Base-by-base conservation (phyloP, 1,284 basidiomycete species). In the Sphagnurus paluster region DNA sequence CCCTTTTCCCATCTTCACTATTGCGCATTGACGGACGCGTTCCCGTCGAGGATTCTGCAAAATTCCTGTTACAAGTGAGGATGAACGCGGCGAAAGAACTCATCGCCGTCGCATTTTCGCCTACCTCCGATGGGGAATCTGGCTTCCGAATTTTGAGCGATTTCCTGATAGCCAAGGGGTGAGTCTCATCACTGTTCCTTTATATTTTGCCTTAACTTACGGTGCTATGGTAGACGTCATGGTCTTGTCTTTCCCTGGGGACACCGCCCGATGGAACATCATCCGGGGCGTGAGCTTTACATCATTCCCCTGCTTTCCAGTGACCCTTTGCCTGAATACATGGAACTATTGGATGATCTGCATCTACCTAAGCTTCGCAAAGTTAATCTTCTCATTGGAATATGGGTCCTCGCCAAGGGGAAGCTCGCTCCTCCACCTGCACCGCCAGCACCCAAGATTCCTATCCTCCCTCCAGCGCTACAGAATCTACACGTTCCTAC, bases 241-340 rank as follows among this genome's bases (percentile, higher is more conserved):
- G 92, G 87, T 7, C 74, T 94, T 10, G 80, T 90, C 28, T 90
- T 91, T 53, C 93, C 92, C 9, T 93, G 91, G 84, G 87, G 87
- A 4, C 73, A 71, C 43, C 76, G 76, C 24, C 82, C 82, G 6
- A 83, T 86, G 52, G 87, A 91, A 5, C 67, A 80, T 52, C 77
- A 81, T 50, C 87, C 86, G 14, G 90, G 92, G 23, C 85, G 87
- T 53, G 94, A 98, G 63, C 68, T 96, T 25, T 98, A 98, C 60
- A 78, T 96, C 48, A 79, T 96, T 16, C 94, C 94, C 1, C 66
- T 97, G 5, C 71, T 77, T 14, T 76, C 87, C 11, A 72, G 69
- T 20, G 79, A 88, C 40, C 72, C 84, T 0, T 66, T 91, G 0
- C 94, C 93, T 0, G 92, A 95, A 48, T 93, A 86, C 57, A 77